Evolutionary conservation across 768 basidiomycete genomes (phyloP).

Genomic region (Lentinula boryana): DNA sequence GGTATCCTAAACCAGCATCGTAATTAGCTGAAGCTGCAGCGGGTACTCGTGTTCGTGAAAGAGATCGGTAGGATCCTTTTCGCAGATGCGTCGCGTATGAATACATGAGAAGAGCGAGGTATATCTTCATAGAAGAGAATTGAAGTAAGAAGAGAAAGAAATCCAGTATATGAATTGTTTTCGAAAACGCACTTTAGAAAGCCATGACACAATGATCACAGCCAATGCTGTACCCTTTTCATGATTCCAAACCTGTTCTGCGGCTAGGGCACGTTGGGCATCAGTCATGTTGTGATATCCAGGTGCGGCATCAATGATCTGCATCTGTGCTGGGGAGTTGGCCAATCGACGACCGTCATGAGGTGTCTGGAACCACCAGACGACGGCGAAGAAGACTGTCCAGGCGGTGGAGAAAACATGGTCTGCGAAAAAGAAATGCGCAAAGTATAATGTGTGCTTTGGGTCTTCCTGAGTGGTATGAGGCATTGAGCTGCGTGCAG

Average conservation of each 20-base stretch:
- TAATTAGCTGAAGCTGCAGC: slow-evolving; percentile 28
- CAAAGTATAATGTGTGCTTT: slow-evolving; percentile 78
- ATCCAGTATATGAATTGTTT: slow-evolving; percentile 1
- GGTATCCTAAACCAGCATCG: slow-evolving; percentile 27
- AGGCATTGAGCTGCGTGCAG: slow-evolving; percentile 9
- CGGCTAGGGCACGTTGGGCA: slow-evolving; percentile 63
- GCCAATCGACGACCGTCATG: slow-evolving; percentile 81
- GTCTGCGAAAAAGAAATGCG: slow-evolving; percentile 89
- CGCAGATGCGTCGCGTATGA: slow-evolving; percentile 92
- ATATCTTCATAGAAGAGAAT: slow-evolving; percentile 55
- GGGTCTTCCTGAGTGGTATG: slow-evolving; percentile 70
- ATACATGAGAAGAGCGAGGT: slow-evolving; percentile 86
- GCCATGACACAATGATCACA: slow-evolving; percentile 80
- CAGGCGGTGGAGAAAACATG: slow-evolving; percentile 86
- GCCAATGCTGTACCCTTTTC: slow-evolving; percentile 80
- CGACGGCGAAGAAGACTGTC: slow-evolving; percentile 86
- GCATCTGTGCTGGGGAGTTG: slow-evolving; percentile 86
- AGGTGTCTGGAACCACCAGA: slow-evolving; percentile 88
- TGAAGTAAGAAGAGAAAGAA: not conserved
- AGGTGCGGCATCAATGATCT: slow-evolving; percentile 62
- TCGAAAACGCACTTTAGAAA: slow-evolving; percentile 64
- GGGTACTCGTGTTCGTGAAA: slow-evolving; percentile 48
- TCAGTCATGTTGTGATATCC: slow-evolving; percentile 49
- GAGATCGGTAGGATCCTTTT: slow-evolving; percentile 80
- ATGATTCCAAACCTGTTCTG: slow-evolving; percentile 79